A percentile compares a stretch with the other conserved stretches of the same genome.
Conservation (phyloP, 768 basidiomycete genomes). For the Panaeolus cyanescens region DNA sequence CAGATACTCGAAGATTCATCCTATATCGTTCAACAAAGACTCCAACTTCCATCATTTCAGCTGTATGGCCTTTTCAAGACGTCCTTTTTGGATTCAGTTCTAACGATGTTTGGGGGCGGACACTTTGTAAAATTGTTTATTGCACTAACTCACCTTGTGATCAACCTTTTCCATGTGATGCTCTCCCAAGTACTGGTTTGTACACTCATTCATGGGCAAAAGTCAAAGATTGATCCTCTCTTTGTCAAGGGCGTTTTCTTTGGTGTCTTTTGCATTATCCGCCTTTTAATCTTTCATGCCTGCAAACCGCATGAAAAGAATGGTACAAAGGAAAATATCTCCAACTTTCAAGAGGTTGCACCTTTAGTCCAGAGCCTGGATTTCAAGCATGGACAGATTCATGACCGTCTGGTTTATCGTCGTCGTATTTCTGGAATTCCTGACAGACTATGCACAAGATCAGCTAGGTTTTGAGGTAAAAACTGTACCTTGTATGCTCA, state of each 20-base stretch:
- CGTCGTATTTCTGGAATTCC: neutral
- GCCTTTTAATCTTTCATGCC: neutral
- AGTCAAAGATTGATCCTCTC: neutral
- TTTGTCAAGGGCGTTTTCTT: neutral
- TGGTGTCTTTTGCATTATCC: neutral
- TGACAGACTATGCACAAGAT: neutral
- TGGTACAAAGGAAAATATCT: neutral
- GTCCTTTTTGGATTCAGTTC: neutral
- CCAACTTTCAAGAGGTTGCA: neutral
- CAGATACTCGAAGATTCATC: neutral
- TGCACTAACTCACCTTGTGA: neutral
- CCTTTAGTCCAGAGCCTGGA: neutral
- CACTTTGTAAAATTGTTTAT: neutral
- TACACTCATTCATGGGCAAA: neutral
- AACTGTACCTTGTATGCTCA: neutral
- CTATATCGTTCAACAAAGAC: neutral
- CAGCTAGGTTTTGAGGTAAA: neutral
- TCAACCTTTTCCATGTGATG: neutral
- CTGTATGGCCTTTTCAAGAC: neutral
- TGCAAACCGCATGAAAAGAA: neutral
- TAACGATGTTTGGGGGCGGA: neutral
- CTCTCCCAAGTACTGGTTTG: neutral
- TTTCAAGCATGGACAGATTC: neutral
- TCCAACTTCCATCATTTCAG: neutral
- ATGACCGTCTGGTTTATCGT: neutral